A percentile compares a stretch with the other conserved stretches of the same genome.
phyloP scores from a whole-genome alignment of 371 early-diverging fungal species.

The Mucor lusitanicus region DNA sequence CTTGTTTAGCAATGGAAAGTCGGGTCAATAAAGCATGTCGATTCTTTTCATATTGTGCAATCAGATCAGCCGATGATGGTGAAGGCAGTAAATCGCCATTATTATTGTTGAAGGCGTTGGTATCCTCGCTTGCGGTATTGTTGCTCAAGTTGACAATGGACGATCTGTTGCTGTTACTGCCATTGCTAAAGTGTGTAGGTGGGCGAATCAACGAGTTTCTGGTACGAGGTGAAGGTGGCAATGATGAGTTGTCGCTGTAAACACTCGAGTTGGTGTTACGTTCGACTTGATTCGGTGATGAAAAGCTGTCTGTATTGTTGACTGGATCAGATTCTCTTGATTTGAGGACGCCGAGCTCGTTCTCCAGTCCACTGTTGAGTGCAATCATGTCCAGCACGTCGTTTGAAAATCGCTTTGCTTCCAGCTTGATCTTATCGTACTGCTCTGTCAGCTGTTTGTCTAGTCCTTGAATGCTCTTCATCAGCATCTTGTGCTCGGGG shows the following conservation, averaged over 20 bases:
- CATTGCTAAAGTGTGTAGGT: slow-evolving; percentile 10
- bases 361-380: slow-evolving; percentile 4
- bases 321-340: background rate
- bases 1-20: slow-evolving; percentile 18
- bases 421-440: slow-evolving; percentile 17
- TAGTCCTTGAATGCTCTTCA: slow-evolving; percentile 16
- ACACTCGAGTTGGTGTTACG: background rate
- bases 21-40: slow-evolving; percentile 13
- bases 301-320: background rate
- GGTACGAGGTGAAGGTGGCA: slow-evolving; percentile 1
- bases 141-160: background rate
- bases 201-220: slow-evolving; percentile 18
- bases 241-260: slow-evolving; percentile 2
- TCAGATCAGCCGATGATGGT: background rate
- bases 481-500: slow-evolving; percentile 18
- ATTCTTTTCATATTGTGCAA: slow-evolving; percentile 18
- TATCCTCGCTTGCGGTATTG: background rate
- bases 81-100: background rate
- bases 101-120: background rate
- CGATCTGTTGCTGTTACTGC: background rate
- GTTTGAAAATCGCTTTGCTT: slow-evolving; percentile 24
- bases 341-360: slow-evolving; percentile 7
- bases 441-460: slow-evolving; percentile 30
- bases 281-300: background rate
- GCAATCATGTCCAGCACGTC: slow-evolving; percentile 18